Evolutionary conservation across 306 rosid genomes (phyloP).

Genomic region (Citrullus colocynthis): DNA sequence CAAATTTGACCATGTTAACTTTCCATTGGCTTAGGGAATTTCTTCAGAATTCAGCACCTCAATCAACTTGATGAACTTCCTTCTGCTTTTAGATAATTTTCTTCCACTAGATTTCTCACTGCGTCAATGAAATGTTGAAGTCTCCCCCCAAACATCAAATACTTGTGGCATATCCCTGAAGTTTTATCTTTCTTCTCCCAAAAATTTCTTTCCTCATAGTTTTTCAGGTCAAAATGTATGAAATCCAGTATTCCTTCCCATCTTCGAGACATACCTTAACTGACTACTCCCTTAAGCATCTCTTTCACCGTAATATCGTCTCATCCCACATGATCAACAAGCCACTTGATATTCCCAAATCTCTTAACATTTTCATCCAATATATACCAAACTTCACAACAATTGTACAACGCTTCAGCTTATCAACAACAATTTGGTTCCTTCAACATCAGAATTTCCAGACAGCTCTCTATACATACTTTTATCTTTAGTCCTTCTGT

Average conservation of each 20-base stretch:
- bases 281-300: background rate
- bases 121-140: background rate
- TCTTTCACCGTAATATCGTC: background rate
- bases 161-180: background rate
- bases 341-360: background rate
- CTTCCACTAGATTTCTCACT: background rate
- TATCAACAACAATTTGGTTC: background rate
- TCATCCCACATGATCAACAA: background rate
- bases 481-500: background rate
- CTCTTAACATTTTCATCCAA: background rate
- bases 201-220: background rate
- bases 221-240: background rate
- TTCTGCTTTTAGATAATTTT: background rate
- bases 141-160: background rate
- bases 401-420: background rate
- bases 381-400: background rate
- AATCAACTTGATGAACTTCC: background rate
- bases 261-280: background rate
- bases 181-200: background rate
- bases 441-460: background rate
- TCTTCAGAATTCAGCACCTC: background rate
- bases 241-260: background rate
- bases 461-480: background rate
- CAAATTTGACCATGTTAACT: background rate
- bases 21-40: background rate